Conservation (phyloP, 192 early-diverging fungal species). For the Backusella sp. region DNA sequence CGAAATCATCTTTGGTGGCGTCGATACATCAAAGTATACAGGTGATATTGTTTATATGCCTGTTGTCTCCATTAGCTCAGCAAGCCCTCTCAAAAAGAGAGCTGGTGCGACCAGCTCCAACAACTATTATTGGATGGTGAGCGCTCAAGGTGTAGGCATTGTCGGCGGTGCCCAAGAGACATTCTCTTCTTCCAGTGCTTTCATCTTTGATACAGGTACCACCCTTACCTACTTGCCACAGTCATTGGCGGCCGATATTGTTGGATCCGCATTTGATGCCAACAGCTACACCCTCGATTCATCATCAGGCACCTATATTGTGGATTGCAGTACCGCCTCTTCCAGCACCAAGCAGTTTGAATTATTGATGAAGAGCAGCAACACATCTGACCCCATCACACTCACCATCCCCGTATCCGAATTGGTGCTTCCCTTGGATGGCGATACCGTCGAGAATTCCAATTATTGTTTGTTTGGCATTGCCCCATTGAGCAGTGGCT, state of each 20-base stretch:
- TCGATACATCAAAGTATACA: conserved; percentile 46
- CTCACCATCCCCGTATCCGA: conserved; percentile 21
- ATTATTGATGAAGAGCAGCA: conserved; percentile 13
- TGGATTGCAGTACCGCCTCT: conserved; percentile 13
- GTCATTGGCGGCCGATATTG: background rate
- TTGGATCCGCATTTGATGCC: background rate
- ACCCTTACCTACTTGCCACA: conserved; percentile 29
- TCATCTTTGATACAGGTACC: conserved; percentile 36
- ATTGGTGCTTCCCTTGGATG: conserved; percentile 29
- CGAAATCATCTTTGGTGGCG: conserved; percentile 52
- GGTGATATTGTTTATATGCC: conserved; percentile 50
- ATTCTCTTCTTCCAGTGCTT: conserved; percentile 6
- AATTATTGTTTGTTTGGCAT: conserved; percentile 31
- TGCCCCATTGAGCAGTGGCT: conserved; percentile 13
- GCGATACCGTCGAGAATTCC: background rate
- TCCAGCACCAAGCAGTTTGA: conserved; percentile 14
- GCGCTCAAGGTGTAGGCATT: conserved; percentile 27
- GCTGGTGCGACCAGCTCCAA: background rate
- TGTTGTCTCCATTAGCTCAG: conserved; percentile 10
- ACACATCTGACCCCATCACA: conserved; percentile 21
- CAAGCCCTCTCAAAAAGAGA: background rate
- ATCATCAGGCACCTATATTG: conserved; percentile 9
- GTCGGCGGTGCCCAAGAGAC: background rate
- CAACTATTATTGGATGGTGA: conserved; percentile 39
- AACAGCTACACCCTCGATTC: conserved; percentile 10